Evolutionary conservation across 768 basidiomycete genomes (phyloP), one percentile per base, ranked within the genome.

Genomic region (Inosperma sp.): DNA sequence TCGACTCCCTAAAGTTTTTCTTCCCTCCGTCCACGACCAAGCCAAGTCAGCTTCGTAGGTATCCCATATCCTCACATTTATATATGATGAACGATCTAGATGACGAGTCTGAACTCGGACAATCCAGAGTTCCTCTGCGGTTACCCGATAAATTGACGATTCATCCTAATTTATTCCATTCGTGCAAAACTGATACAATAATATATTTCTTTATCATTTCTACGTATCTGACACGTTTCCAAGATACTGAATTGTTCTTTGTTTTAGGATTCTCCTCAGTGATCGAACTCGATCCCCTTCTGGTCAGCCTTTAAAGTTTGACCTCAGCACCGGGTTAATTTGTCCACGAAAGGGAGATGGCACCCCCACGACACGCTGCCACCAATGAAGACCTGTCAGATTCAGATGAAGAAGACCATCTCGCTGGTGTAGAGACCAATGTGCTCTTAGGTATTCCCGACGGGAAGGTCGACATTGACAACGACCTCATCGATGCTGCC

Each of bases 401-500:
- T 64, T 88, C 86, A 6, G 88, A 90, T 55, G 83, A 84, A 43
- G 86, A 83, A 56, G 65, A 70, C 2, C 30, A 9, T n/a, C 10
- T 14, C 43, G 26, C 35, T 29, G 61, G 77, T 43, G 69, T 78
- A 57, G 86, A 88, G 66, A 88, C 89, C 13, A 73, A 81, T 35
- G 86, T 93, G 45, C 69, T 88, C 43, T 72, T 93, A 47, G 91
- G 91, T 59, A 68, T 93, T 23, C 88, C 91, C 17, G 90, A 93
- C 62, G 91, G 89, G 48, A 58, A 67, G 40, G 71, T 93, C 51
- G 75, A 81, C 51, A 69, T 70, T 51, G 61, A 73, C 46, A 57
- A 71, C 34, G 88, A 92, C 65, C 64, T 86, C 58, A 66, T 64
- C 58, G 90, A 93, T 69, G 86, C 81, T 35, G 83, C 86, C 51